Conservation (phyloP, 768 basidiomycete genomes). For the Boletales sp. region DNA sequence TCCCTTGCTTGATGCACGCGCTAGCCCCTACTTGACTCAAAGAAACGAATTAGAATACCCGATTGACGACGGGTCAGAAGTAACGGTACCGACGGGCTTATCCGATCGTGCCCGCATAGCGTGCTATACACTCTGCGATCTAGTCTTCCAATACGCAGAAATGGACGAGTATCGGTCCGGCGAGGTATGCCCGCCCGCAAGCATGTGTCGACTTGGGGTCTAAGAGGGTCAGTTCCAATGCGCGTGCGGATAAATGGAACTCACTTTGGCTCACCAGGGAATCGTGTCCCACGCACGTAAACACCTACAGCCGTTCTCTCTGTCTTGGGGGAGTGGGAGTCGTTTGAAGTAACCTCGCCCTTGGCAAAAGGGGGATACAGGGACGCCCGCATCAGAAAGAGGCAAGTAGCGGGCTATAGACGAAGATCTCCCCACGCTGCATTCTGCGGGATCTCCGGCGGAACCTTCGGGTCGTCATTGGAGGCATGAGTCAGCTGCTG, state of each 20-base stretch:
- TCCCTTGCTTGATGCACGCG: background rate
- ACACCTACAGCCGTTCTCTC: constrained; percentile 21
- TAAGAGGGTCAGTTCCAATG: constrained; percentile 28
- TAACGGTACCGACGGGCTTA: constrained; percentile 25
- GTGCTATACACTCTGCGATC: constrained; percentile 27
- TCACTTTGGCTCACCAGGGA: constrained; percentile 19
- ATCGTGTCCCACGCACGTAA: constrained; percentile 17
- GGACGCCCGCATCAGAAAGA: constrained; percentile 2
- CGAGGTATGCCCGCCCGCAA: constrained; percentile 28
- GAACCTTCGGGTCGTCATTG: background rate
- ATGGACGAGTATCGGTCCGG: constrained; percentile 29
- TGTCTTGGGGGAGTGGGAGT: constrained; percentile 23
- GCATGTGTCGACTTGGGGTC: constrained; percentile 43
- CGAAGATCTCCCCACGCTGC: constrained; percentile 2
- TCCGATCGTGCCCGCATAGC: constrained; percentile 17
- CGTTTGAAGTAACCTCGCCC: constrained; percentile 21
- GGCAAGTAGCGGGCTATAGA: constrained; percentile 8
- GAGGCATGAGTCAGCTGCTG: background rate
- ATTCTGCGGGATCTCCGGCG: background rate
- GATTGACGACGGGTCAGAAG: constrained; percentile 6
- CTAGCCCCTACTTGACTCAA: constrained; percentile 25
- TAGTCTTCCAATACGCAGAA: constrained; percentile 35
- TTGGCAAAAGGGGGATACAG: constrained; percentile 28
- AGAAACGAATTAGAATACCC: constrained; percentile 10
- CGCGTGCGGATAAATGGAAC: background rate